Conservation (phyloP, 495 filamentous ascomycete genomes). For the Jackrogersella minutella region DNA sequence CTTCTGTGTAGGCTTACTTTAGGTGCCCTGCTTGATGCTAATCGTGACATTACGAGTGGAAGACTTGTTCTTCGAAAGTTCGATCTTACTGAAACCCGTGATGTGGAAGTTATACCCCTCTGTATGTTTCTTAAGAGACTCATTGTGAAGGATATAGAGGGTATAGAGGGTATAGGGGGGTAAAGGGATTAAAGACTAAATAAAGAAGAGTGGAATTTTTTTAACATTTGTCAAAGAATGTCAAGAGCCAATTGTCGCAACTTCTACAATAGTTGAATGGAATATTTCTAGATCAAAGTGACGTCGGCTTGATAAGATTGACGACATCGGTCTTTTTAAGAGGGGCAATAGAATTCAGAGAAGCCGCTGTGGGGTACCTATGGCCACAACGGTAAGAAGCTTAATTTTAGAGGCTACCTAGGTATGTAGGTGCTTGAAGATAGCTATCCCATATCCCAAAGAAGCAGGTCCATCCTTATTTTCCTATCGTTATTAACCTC, state of each 20-base stretch:
- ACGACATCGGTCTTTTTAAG: slow-evolving; percentile 34
- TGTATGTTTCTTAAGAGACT: slow-evolving; percentile 42
- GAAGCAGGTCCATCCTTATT: slow-evolving; percentile 17
- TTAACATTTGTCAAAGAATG: slow-evolving; percentile 2
- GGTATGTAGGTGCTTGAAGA: background rate
- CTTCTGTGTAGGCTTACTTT: slow-evolving; percentile 43
- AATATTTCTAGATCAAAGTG: slow-evolving; percentile 11
- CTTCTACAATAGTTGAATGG: slow-evolving; percentile 7
- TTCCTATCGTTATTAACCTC: too few relatives aligned
- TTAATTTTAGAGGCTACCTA: slow-evolving; percentile 4
- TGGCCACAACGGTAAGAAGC: background rate
- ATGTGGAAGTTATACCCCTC: slow-evolving; percentile 45
- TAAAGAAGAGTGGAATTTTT: background rate
- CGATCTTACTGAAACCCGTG: slow-evolving; percentile 44
- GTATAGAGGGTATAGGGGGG: background rate
- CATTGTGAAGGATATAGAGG: slow-evolving; percentile 18
- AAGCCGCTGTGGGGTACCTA: slow-evolving; percentile 22
- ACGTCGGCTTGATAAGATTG: slow-evolving; percentile 32
- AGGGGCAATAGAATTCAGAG: slow-evolving; percentile 30
- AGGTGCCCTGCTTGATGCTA: slow-evolving; percentile 55
- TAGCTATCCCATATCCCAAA: slow-evolving; percentile 20
- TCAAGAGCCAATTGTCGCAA: slow-evolving; percentile 5
- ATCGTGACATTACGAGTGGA: slow-evolving; percentile 45
- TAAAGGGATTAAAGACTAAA: background rate
- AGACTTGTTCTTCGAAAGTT: slow-evolving; percentile 50